These are phyloP conservation scores for Annulohypoxylon stygium DNA, from an alignment of 495 filamentous ascomycete species.

Conservation along the genomic window DNA sequence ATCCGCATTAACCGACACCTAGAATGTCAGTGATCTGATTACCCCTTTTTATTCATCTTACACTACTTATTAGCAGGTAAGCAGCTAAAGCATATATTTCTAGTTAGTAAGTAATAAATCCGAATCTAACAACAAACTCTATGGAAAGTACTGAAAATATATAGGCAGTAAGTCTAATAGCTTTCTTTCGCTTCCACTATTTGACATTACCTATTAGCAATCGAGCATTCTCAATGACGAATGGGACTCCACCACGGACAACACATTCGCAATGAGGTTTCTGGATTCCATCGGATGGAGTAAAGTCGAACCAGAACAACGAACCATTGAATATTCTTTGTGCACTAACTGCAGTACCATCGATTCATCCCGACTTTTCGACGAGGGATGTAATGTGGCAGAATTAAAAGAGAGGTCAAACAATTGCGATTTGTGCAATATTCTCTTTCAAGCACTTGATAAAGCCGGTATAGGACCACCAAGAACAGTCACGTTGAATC, in stretches of 20 bases:
- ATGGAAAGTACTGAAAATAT: background rate
- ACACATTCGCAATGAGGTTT: constrained; percentile 1
- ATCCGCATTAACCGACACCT: background rate
- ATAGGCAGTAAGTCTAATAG: background rate
- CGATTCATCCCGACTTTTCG: background rate
- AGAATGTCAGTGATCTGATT: background rate
- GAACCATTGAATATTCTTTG: background rate
- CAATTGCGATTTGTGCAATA: background rate
- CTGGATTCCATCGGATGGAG: background rate
- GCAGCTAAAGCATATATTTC: background rate
- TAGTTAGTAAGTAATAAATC: background rate
- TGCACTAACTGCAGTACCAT: background rate
- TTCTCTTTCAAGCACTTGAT: background rate
- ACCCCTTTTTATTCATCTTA: background rate
- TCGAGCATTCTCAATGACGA: constrained; percentile 12
- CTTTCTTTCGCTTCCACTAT: background rate
- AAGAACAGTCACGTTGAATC: background rate
- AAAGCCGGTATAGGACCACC: background rate
- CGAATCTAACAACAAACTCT: background rate
- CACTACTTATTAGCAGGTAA: background rate
- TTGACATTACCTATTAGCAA: background rate
- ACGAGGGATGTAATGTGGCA: background rate
- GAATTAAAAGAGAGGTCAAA: background rate
- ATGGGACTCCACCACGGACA: constrained; percentile 8
- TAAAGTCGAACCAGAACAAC: background rate